Percentiles rank a stretch among this genome's conserved stretches.
Evolutionary conservation across 257 asterid genomes (phyloP).

Genomic region (Nicotiana paniculata): DNA sequence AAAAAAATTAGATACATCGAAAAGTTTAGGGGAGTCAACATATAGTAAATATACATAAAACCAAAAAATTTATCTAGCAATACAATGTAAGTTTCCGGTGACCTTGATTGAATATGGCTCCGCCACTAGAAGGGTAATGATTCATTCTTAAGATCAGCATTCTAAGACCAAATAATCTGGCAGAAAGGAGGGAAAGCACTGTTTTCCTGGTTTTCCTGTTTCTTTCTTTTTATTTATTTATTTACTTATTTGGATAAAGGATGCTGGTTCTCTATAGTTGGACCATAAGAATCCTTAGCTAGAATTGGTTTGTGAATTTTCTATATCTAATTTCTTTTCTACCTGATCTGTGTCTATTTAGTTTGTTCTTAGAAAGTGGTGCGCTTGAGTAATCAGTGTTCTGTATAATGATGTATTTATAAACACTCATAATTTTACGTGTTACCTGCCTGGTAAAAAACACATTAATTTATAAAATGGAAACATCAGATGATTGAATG

Average conservation of each 20-base stretch:
- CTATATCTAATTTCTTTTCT: background rate
- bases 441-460: background rate
- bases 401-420: background rate
- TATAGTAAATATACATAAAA: no score
- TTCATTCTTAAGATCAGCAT: background rate
- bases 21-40: no score
- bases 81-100: no score
- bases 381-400: background rate
- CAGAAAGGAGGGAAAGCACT: background rate
- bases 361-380: background rate
- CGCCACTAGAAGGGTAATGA: background rate
- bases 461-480: background rate
- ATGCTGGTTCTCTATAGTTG: background rate
- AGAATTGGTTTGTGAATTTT: background rate
- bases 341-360: background rate
- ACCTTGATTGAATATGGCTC: no score
- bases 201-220: background rate
- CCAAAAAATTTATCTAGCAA: no score
- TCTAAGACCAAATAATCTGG: background rate
- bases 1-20: no score
- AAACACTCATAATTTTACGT: background rate
- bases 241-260: background rate
- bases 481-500: background rate
- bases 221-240: background rate
- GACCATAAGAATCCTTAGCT: background rate